Evolutionary conservation across 176 grass and related monocot genomes (phyloP).

Genomic region (Oryza glaberrima): DNA sequence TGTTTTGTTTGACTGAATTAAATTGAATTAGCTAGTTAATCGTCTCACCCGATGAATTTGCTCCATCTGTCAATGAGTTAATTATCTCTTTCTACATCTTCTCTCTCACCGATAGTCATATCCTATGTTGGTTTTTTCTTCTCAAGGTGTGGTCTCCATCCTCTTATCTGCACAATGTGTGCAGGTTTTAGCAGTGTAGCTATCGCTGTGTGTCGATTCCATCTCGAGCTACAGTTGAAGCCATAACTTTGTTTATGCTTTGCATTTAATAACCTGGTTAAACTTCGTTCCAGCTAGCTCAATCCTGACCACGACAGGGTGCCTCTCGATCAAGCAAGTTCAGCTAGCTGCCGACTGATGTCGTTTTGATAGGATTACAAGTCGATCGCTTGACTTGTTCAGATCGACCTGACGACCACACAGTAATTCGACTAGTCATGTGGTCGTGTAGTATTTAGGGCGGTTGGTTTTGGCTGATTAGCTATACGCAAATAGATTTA

Average conservation of each 20-base stretch:
- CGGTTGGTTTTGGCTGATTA: no score
- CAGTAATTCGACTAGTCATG: not conserved
- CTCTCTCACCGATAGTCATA: not conserved
- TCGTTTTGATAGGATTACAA: not conserved
- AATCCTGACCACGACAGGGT: not conserved
- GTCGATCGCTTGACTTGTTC: not conserved
- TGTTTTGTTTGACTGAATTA: not conserved
- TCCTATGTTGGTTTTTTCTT: not conserved
- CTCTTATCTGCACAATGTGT: not conserved
- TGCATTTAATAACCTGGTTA: not conserved
- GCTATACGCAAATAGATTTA: no score
- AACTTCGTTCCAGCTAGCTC: not conserved
- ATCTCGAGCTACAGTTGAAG: not conserved
- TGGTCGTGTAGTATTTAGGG: not conserved
- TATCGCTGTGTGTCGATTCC: not conserved
- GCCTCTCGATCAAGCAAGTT: not conserved
- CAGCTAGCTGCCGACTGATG: not conserved
- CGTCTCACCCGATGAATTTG: not conserved
- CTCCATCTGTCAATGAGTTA: not conserved
- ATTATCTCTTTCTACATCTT: not conserved
- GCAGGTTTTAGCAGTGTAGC: not conserved
- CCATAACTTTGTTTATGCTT: no score
- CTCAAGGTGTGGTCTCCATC: not conserved
- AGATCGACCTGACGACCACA: slow-evolving; percentile 15
- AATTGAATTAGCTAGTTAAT: not conserved